Evolutionary conservation across 1,284 basidiomycete species (phyloP).

Genomic region (Ganoderma lingzhi): DNA sequence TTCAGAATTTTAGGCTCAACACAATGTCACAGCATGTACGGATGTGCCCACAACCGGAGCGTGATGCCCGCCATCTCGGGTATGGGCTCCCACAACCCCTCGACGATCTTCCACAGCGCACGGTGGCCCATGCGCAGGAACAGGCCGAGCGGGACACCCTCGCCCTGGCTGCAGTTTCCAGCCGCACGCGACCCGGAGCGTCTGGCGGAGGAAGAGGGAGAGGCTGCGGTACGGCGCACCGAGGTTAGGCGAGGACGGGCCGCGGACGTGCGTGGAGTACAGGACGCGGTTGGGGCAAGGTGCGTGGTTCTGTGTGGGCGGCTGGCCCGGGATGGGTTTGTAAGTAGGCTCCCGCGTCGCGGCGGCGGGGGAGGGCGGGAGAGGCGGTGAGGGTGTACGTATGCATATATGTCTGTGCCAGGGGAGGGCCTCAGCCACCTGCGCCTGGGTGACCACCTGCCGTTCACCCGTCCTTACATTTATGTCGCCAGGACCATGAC

Average conservation of each 20-base stretch:
- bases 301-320: not conserved
- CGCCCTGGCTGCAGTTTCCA: not conserved
- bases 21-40: no score
- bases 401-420: not conserved
- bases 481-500: not conserved
- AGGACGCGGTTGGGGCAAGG: not conserved
- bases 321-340: no score
- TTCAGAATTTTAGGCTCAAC: no score
- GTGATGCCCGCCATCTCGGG: not conserved
- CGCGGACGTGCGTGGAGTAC: not conserved
- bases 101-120: not conserved
- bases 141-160: not conserved
- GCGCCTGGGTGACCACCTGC: not conserved
- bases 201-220: not conserved
- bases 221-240: not conserved
- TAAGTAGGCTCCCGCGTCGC: no score
- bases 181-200: not conserved
- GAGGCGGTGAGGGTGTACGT: no score
- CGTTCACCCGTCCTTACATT: no score
- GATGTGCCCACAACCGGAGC: not conserved
- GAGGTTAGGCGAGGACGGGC: not conserved
- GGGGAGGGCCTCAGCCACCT: not conserved
- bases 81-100: not conserved
- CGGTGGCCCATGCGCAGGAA: not conserved
- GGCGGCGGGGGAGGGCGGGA: not conserved